Evolutionary conservation across 2,329 filamentous ascomycete genomes (phyloP).

Genomic region (Zarea fungicola): DNA sequence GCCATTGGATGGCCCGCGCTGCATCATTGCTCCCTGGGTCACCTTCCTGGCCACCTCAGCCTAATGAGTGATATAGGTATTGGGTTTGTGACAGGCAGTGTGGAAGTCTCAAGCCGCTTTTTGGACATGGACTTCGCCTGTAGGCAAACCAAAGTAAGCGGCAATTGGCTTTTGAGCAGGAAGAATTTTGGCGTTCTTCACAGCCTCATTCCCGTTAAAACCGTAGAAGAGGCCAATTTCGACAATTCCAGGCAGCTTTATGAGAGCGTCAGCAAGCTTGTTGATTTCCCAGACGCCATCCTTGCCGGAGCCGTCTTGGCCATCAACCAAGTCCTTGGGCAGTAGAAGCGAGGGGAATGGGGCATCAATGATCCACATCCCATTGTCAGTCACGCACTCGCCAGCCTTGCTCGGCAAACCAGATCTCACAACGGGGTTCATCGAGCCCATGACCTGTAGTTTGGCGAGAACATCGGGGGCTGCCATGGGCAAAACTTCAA

Average conservation of each 20-base stretch:
- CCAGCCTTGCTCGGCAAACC: conserved; percentile 74
- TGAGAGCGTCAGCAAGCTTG: conserved; percentile 66
- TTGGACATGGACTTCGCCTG: conserved; percentile 59
- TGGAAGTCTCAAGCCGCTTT: neutral
- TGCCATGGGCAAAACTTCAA: conserved; percentile 86
- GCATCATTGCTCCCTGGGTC: no score
- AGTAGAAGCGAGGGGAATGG: conserved; percentile 73
- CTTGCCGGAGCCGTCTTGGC: conserved; percentile 46
- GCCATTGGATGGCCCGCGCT: no score
- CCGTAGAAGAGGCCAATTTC: conserved; percentile 91
- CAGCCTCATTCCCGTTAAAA: conserved; percentile 65
- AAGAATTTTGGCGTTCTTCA: conserved; percentile 45
- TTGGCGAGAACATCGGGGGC: conserved; percentile 70
- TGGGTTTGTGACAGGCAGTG: no score
- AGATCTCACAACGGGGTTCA: conserved; percentile 64
- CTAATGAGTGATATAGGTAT: no score
- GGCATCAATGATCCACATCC: conserved; percentile 82
- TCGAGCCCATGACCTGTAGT: conserved; percentile 67
- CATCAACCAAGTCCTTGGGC: conserved; percentile 42
- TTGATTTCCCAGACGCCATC: conserved; percentile 74
- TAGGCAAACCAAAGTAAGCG: conserved; percentile 90
- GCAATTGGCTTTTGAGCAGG: conserved; percentile 88
- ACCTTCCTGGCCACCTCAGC: no score
- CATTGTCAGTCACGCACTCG: conserved; percentile 58
- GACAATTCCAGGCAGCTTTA: conserved; percentile 77